phyloP scores from a whole-genome alignment of 2,329 filamentous ascomycete species.

The Cercospora zeae-maydis region DNA sequence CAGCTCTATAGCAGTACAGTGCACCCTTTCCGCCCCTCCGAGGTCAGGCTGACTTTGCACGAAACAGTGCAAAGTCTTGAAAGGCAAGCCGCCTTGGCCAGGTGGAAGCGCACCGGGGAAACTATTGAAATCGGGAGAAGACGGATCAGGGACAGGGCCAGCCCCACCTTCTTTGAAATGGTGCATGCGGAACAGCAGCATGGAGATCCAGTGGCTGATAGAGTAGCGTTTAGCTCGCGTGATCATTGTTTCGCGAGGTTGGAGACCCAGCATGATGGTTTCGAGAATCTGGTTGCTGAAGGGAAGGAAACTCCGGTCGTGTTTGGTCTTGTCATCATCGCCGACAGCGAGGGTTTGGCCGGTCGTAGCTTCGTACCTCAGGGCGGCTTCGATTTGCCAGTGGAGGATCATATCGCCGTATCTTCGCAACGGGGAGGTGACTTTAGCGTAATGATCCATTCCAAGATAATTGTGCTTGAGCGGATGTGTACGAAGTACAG shows the following conservation, averaged over 20 bases:
- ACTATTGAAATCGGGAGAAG: background rate
- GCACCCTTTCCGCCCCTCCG: background rate
- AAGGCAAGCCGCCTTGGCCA: conserved; percentile 19
- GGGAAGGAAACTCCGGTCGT: conserved; percentile 42
- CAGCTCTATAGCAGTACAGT: conserved; percentile 23
- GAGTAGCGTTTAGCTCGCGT: conserved; percentile 36
- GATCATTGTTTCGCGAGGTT: conserved; percentile 46
- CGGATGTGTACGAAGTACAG: conserved; percentile 47
- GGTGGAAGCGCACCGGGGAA: background rate
- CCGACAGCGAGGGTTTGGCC: conserved; percentile 42
- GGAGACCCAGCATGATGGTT: conserved; percentile 46
- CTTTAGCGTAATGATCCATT: conserved; percentile 53
- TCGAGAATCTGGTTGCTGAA: conserved; percentile 50
- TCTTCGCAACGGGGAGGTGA: conserved; percentile 59
- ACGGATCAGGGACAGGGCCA: background rate
- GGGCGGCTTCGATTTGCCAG: conserved; percentile 62
- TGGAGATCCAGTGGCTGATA: conserved; percentile 49
- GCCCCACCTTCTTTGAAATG: conserved; percentile 37
- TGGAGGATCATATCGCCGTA: conserved; percentile 60
- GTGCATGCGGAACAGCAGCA: conserved; percentile 57
- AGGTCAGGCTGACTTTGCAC: background rate
- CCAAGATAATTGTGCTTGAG: conserved; percentile 51
- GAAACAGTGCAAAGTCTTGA: conserved; percentile 13
- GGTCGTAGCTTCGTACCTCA: conserved; percentile 53
- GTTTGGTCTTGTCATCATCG: conserved; percentile 20